Evolutionary conservation across 1,284 basidiomycete species (phyloP).

Genomic region (Malassezia yamatoensis): DNA sequence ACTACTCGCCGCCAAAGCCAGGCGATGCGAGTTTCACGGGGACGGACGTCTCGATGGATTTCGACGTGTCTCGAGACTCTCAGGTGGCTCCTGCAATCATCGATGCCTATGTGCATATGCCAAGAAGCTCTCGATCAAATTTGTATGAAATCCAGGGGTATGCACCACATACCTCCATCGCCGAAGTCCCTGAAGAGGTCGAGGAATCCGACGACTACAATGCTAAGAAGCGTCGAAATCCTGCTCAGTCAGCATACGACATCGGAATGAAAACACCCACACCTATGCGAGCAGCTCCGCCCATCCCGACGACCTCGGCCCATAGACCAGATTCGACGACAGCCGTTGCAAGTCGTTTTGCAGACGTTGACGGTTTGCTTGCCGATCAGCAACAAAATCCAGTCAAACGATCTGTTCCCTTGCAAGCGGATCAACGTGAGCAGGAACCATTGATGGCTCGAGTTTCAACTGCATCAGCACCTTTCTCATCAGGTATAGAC

Average conservation of each 20-base stretch:
- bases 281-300: not conserved
- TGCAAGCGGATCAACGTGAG: no score
- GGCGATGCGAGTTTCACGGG: not conserved
- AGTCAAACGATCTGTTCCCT: no score
- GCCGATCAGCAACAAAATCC: no score
- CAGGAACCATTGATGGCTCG: no score
- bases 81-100: conserved; percentile 1
- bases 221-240: not conserved
- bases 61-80: conserved; percentile 8
- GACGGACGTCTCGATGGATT: conserved; percentile 1
- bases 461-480: no score
- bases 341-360: no score
- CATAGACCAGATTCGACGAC: no score
- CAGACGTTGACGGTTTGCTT: no score
- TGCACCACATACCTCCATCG: not conserved
- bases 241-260: not conserved
- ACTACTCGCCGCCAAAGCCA: conserved; percentile 14
- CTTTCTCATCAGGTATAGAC: no score
- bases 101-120: not conserved
- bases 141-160: not conserved
- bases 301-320: not conserved
- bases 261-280: not conserved
- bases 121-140: not conserved
- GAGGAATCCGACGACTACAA: not conserved
- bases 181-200: not conserved